A percentile compares a stretch with the other conserved stretches of the same genome.
These are phyloP conservation scores for Chionographis japonica DNA, from an alignment of 106 monocot genomes.

Conservation along the genomic window DNA sequence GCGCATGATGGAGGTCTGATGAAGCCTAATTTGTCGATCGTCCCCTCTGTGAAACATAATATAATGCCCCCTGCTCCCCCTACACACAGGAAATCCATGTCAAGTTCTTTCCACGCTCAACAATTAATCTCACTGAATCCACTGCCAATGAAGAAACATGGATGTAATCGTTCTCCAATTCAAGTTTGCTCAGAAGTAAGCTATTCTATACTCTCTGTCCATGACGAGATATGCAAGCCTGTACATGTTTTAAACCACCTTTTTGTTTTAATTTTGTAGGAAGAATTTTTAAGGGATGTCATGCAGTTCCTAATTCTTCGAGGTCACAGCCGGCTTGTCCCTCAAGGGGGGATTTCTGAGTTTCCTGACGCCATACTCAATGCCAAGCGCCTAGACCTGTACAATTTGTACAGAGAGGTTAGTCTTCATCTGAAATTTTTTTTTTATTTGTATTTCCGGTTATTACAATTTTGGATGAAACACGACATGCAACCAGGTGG, in stretches of 20 bases:
- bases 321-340: conserved; percentile 74
- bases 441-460: background rate
- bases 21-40: conserved; percentile 30
- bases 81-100: conserved; percentile 51
- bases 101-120: conserved; percentile 59
- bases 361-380: conserved; percentile 94
- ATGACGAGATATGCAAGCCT: background rate
- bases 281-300: conserved; percentile 85
- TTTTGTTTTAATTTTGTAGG: conserved; percentile 33
- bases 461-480: conserved; percentile 3
- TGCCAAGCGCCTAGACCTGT: conserved; percentile 82
- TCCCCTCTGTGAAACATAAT: conserved; percentile 27
- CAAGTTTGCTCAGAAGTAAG: conserved; percentile 76
- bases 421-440: background rate
- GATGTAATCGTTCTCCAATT: conserved; percentile 57
- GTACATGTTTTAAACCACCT: background rate
- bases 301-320: conserved; percentile 74
- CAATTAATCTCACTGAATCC: conserved; percentile 72
- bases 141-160: conserved; percentile 87
- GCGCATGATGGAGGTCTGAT: conserved; percentile 28
- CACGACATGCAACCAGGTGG: conserved; percentile 39
- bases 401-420: conserved; percentile 93
- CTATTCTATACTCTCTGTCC: background rate
- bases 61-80: conserved; percentile 31
- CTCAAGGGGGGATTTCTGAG: conserved; percentile 77